phyloP scores from a whole-genome alignment of 2,329 filamentous ascomycete genomes.

The Orbilia ellipsospora region DNA sequence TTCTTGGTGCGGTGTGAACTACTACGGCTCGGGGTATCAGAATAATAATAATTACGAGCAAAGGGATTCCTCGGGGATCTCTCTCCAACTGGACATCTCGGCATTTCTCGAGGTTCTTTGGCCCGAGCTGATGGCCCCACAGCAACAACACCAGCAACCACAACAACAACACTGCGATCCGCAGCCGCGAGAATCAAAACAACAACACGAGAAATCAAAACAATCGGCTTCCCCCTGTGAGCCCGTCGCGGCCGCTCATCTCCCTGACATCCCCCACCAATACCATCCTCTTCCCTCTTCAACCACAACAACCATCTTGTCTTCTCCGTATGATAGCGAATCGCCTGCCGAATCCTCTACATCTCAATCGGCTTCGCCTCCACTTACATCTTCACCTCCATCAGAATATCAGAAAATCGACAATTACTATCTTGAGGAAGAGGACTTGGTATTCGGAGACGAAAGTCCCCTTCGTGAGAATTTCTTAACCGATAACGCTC shows the following conservation, averaged over 20 bases:
- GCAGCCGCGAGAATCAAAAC: conserved; percentile 36
- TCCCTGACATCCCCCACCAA: conserved; percentile 37
- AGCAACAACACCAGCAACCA: conserved; percentile 40
- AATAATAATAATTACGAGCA: background rate
- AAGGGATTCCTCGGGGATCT: background rate
- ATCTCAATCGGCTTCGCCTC: background rate
- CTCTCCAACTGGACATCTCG: background rate
- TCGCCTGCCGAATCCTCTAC: conserved; percentile 16
- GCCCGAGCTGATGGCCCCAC: conserved; percentile 21
- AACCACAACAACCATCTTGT: background rate
- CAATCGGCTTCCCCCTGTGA: background rate
- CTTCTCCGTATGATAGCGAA: conserved; percentile 34
- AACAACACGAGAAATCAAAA: conserved; percentile 17
- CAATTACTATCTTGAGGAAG: background rate
- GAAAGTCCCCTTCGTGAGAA: conserved; percentile 3
- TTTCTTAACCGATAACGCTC: conserved; percentile 4
- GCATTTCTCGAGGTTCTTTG: background rate
- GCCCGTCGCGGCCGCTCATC: background rate
- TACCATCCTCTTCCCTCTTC: conserved; percentile 26
- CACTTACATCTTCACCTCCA: background rate
- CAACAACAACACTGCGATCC: conserved; percentile 29
- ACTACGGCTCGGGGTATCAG: too few relatives aligned
- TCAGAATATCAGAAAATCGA: conserved; percentile 4
- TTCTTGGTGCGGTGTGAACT: background rate
- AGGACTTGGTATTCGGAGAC: background rate